These are phyloP conservation scores for Drosera spatulata DNA, from an alignment of 179 eudicot species.

Conservation along the genomic window DNA sequence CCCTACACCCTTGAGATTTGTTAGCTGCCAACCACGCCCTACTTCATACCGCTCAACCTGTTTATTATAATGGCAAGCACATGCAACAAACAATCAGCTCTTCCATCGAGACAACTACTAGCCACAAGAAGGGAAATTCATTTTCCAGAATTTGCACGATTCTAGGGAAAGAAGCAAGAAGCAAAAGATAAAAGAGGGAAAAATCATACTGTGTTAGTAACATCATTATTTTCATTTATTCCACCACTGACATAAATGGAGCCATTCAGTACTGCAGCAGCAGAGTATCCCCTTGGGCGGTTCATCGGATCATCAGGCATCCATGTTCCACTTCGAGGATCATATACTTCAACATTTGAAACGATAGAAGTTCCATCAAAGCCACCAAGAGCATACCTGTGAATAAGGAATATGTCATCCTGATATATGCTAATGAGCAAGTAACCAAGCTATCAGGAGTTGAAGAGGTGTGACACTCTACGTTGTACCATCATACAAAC, in stretches of 20 bases:
- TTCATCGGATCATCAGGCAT: conserved; percentile 25
- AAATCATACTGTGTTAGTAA: conserved; percentile 17
- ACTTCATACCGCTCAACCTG: conserved; percentile 33
- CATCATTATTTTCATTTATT: conserved; percentile 7
- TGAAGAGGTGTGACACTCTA: too few species aligned
- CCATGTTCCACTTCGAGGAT: conserved; percentile 33
- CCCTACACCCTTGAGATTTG: conserved; percentile 25
- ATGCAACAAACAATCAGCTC: not conserved
- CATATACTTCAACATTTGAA: conserved; percentile 33
- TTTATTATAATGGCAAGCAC: not conserved
- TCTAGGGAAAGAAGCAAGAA: not conserved
- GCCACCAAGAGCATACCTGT: conserved; percentile 39
- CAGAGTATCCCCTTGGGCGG: conserved; percentile 19
- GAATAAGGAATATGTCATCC: not conserved
- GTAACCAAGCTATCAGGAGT: too few species aligned
- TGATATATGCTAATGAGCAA: too few species aligned
- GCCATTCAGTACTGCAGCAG: conserved; percentile 15
- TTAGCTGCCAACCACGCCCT: conserved; percentile 31
- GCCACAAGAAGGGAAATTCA: too few species aligned
- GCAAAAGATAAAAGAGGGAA: not conserved
- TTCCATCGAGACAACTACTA: too few species aligned
- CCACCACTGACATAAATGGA: conserved; percentile 27
- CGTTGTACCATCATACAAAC: too few species aligned
- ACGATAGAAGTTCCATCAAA: conserved; percentile 26
- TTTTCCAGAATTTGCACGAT: too few species aligned